Evolutionary conservation across 495 filamentous ascomycete genomes (phyloP), one percentile per base, ranked within the genome.

Genomic region (Lichenothelia convexa): DNA sequence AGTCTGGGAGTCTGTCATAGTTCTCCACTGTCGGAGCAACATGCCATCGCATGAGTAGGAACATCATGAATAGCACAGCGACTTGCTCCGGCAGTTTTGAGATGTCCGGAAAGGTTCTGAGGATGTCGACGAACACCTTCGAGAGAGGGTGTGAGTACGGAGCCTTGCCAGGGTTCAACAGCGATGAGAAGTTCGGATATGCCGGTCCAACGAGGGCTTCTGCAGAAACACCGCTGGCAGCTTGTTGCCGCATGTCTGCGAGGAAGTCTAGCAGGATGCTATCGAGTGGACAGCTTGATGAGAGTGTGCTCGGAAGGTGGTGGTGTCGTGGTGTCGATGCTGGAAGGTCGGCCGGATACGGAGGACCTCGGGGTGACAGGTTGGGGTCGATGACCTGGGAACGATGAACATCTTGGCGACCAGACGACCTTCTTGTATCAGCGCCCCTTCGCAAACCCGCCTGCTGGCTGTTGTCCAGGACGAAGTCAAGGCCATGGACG

Each of bases 1-100:
- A 85, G 1, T 68, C 55, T 0, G 82, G 80, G 2, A 89, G 50
- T 5, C 79, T 64, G 15, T 73, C 63, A 49, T 77, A 83, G 55
- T 80, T 85, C 43, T 79, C 75, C 31, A 59, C 61, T 3, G 80
- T 81, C 0, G 80, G 80, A 7, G 59, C 63, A 17, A 91, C 73
- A 46, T 76, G 72, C 80, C 80, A 91, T 2, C 81, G 73, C 75
- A 85, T 81, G 34, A 81, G 48, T 6, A 83, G 66, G 53, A 86
- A 87, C 80, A 85, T 87, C 48, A 68, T 55, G 45, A 78, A 81
- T n/a, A 87, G 61, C 4, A 84, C 67, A 13, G 72, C 80, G 3
- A 85, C 69, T 45, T 79, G 73, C 51, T 86, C 82, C 3, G 83
- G 81, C 0, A 86, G 62, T 2, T 57, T 56, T 9, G 57, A 58